Evolutionary conservation across 2,329 filamentous ascomycete species (phyloP), one percentile per base, ranked within the genome.

Genomic region (Colletotrichum kahawae): DNA sequence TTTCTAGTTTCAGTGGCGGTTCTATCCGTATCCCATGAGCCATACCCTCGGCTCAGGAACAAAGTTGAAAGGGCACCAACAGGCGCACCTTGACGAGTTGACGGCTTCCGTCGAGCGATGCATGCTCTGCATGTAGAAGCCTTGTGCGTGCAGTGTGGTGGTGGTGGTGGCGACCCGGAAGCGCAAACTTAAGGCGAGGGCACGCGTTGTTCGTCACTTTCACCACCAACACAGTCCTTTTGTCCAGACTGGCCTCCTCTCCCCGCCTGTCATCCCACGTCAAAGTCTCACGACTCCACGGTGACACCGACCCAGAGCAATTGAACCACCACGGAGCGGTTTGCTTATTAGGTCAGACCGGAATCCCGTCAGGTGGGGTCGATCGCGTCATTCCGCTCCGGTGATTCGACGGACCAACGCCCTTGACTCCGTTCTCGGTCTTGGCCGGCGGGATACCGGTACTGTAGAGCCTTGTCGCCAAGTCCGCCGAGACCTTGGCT

Each of bases 401-500:
- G 48, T 64, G 63, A 67, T 75, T 75, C 57, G 64, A 67, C 57
- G 33, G 43, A 38, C 4, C 13, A 62, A 14, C 8, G 16, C 38
- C 36, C 24, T 27, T 27, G 67, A 18, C 27, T 57, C 60, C 38
- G 31, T 67, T 16, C 18, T 62, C 33, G 38, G 69, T 57, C 72
- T 75, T 75, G 73, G 73, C 73, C 73, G 64, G 57, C 51, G 57
- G 73, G 69, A 38, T 54, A 73, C 73, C 57, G 63, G 73, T 34
- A 38, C 43, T 14, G 16, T n/a, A 59, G 18, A 4, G 34, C 69
- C 43, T 51, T 59, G 57, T 60, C 63, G 73, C 73, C 73, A 75
- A 75, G 73, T 64, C 27, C 34, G 73, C 69, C 73, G 64, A 75
- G 73, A 59, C 48, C 73, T 75, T 75, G 69, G 69, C 36, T 57